phyloP scores from a whole-genome alignment of 75 land plant species.

The Ceratopteris richardii region DNA sequence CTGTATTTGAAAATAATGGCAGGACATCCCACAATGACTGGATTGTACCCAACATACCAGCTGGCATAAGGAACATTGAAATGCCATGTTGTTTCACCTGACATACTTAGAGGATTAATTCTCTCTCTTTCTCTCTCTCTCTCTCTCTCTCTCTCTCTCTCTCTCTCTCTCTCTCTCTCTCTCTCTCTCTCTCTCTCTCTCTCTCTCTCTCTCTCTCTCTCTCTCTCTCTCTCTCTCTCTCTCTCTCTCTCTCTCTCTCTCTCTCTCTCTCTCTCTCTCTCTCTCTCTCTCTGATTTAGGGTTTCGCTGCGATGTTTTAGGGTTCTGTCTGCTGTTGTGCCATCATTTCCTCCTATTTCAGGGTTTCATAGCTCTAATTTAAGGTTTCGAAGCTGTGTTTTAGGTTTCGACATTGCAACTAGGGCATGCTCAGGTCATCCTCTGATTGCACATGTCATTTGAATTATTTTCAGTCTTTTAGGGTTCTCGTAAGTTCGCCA shows the following conservation, averaged over 20 bases:
- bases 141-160: neutral
- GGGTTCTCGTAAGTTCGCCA: no score
- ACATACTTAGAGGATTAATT: neutral
- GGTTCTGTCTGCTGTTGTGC: no score
- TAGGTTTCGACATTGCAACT: no score
- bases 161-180: neutral
- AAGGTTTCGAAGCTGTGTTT: no score
- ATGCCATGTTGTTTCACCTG: conserved; percentile 88
- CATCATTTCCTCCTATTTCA: no score
- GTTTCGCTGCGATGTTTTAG: neutral
- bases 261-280: neutral
- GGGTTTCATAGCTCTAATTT: no score
- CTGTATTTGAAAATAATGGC: conserved; percentile 69
- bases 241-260: neutral
- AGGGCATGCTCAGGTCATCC: no score
- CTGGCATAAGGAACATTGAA: conserved; percentile 83
- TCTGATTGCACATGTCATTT: no score
- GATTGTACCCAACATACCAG: conserved; percentile 81
- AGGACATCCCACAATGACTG: conserved; percentile 74
- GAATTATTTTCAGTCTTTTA: no score
- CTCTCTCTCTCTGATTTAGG: neutral
- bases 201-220: neutral
- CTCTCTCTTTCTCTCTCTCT: neutral
- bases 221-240: neutral
- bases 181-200: neutral